Evolutionary conservation across 805 yeast species (phyloP), one percentile per base, ranked within the genome.

Genomic region (Ogataea naganishii): DNA sequence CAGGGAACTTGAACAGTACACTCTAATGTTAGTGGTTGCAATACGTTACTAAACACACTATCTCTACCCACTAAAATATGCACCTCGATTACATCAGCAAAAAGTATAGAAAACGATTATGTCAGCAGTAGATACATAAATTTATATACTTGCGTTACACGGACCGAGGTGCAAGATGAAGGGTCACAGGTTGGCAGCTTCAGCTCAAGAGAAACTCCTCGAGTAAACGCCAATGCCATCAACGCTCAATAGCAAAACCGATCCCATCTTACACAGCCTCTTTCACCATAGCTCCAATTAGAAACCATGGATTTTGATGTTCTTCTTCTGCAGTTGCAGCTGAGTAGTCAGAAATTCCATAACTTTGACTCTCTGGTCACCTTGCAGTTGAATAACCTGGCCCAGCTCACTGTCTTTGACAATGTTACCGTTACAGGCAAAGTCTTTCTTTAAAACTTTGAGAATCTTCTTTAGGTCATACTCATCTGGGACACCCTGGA

Each of bases 361-460:
- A 40, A 89, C 95, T 61, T 89, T 89, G 43, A 85, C 81, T 69
- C 98, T 84, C 69, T 89, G 98, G 58, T 89, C 98, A 61, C 98
- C 98, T 69, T 92, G 97, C 60, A 89, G 69, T 71, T 89, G 98
- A 50, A 89, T 86, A 50, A 89, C 92, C 54, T 89, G 95, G 40
- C 97, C 98, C 64, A 86, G 72, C 56, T 89, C 96, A 28, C 79
- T 84, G 62, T 89, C 97, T 60, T 85, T 86, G 60, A 86, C 96
- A 53, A 89, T 84, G 66, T 88, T 89, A 62, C 98, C 98, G 62
- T 89, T 89, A 66, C 97, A 92, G 44, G 96, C 98, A 58, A 92
- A 89, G 59, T 92, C 97, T 64, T 92, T 92, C 75, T 92, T 89
- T 54, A 89, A 70, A 36, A 85, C 95, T 61, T 85, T 84, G 50